A percentile compares a stretch with the other conserved stretches of the same genome.
These are phyloP conservation scores for Cucumis hystrix DNA, from an alignment of 306 rosid species.

Conservation along the genomic window DNA sequence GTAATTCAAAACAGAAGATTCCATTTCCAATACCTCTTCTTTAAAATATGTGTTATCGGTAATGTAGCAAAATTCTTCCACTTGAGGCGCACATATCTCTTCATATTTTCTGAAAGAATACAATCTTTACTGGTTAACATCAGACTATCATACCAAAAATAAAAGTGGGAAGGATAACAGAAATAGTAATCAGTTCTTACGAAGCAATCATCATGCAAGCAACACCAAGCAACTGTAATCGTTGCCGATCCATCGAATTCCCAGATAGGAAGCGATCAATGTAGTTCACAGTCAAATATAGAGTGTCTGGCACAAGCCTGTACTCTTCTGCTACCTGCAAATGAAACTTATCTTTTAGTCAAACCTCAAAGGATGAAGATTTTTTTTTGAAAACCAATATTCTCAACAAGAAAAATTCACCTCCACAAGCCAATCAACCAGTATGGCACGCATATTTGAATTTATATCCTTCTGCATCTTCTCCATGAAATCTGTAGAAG, in stretches of 20 bases:
- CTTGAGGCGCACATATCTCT: slow-evolving; percentile 99
- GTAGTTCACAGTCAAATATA: slow-evolving; percentile 86
- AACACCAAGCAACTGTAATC: slow-evolving; percentile 80
- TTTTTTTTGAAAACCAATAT: not conserved
- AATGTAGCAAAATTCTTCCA: slow-evolving; percentile 90
- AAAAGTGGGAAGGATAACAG: not conserved
- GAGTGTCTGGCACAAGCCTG: slow-evolving; percentile 89
- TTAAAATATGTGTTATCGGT: slow-evolving; percentile 93
- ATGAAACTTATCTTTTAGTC: not conserved
- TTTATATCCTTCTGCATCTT: slow-evolving; percentile 71
- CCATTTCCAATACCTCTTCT: slow-evolving; percentile 95
- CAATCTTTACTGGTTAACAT: not conserved
- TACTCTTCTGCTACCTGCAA: slow-evolving; percentile 96
- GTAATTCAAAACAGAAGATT: slow-evolving; percentile 76
- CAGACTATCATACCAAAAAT: not conserved
- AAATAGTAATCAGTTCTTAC: slow-evolving; percentile 31
- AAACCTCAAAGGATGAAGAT: not conserved
- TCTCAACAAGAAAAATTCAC: slow-evolving; percentile 19
- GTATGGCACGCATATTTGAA: slow-evolving; percentile 76
- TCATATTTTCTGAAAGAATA: slow-evolving; percentile 63
- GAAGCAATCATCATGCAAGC: slow-evolving; percentile 99
- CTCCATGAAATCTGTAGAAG: slow-evolving; percentile 78
- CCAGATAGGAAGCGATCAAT: slow-evolving; percentile 90
- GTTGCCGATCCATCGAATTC: slow-evolving; percentile 71
- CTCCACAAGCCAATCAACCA: slow-evolving; percentile 97